A percentile compares a stretch with the other conserved stretches of the same genome.
Conservation (phyloP, 306 rosid species). For the Coriaria nepalensis region DNA sequence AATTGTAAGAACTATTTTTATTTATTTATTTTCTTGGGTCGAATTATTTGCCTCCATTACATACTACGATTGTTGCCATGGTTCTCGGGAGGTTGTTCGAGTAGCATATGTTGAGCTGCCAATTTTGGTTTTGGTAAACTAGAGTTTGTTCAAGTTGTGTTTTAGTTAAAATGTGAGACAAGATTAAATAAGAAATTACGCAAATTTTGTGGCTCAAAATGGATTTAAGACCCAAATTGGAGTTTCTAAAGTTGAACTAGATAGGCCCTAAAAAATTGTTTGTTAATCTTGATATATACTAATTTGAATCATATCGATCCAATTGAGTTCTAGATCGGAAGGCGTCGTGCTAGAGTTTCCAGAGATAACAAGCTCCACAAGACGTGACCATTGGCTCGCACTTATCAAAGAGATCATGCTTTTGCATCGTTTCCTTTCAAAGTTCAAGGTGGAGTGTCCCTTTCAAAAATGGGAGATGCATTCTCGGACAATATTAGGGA, state of each 20-base stretch:
- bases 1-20: constrained; percentile 34
- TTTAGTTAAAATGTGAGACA: no score
- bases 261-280: background rate
- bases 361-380: constrained; percentile 80
- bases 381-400: constrained; percentile 94
- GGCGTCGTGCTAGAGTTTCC: constrained; percentile 63
- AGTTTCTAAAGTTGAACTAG: no score
- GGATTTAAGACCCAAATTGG: no score
- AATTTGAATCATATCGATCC: no score
- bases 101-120: background rate
- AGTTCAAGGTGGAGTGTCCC: constrained; percentile 31
- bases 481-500: constrained; percentile 69
- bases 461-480: constrained; percentile 73
- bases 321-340: constrained; percentile 21
- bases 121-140: background rate
- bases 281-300: background rate
- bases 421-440: constrained; percentile 51
- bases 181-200: no score
- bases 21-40: background rate
- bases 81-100: no score
- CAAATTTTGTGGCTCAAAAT: no score
- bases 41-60: background rate
- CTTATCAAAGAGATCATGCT: constrained; percentile 56
- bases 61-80: background rate
- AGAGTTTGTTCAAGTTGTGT: no score